phyloP scores from a whole-genome alignment of 2,329 filamentous ascomycete species.

The Talaromyces marneffei region DNA sequence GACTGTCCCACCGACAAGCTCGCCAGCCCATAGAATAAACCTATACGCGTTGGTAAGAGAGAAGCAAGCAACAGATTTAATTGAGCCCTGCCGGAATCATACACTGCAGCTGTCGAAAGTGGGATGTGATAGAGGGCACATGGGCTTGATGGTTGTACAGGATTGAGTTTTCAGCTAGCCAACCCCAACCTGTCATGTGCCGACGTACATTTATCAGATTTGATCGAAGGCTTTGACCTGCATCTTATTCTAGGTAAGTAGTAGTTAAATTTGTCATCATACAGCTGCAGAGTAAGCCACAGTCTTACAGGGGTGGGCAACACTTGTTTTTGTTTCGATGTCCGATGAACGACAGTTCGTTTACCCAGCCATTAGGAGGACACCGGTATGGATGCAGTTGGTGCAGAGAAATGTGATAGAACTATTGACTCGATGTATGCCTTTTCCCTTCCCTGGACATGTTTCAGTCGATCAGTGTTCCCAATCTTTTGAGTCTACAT shows the following conservation, averaged over 20 bases:
- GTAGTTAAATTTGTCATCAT: not conserved
- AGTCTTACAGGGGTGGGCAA: not conserved
- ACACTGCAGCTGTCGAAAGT: not conserved
- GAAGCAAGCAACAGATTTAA: not conserved
- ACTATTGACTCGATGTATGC: not conserved
- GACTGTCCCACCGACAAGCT: not conserved
- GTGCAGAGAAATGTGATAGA: not conserved
- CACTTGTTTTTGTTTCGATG: not conserved
- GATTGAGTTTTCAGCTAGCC: not conserved
- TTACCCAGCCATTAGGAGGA: too few relatives aligned
- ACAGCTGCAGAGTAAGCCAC: not conserved
- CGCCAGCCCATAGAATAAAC: not conserved
- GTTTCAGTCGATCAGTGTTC: too few relatives aligned
- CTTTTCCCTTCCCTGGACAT: too few relatives aligned
- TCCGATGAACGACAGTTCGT: not conserved
- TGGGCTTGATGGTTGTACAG: not conserved
- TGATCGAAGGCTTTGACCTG: not conserved
- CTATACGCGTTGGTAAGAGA: not conserved
- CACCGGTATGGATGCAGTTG: not conserved
- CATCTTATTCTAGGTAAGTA: too few relatives aligned
- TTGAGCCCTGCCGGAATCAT: not conserved
- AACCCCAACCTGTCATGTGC: not conserved
- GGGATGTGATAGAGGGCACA: not conserved
- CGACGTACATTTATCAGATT: not conserved
- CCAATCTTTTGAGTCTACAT: too few relatives aligned